Base-by-base conservation (phyloP, 257 asterid species). In the Nyctanthes arbortristis region DNA sequence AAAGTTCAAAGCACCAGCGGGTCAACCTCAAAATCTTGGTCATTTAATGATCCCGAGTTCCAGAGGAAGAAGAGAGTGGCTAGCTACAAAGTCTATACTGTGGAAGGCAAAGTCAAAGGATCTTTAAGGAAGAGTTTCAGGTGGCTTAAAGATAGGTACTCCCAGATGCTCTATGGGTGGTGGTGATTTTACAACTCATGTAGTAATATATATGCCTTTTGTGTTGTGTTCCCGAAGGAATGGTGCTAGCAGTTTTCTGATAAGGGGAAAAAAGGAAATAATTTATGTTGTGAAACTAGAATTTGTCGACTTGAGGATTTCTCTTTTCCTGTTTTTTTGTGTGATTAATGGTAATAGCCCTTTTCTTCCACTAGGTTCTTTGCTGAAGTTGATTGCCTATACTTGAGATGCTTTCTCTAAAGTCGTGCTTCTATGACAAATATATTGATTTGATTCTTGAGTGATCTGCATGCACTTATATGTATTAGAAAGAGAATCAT, bases 41-140 rank as follows among this genome's bases (percentile, higher is more conserved):
- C 66, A 18, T 65, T 83, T 11, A 66, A 45, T 30, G 88, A 83
- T 70, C 80, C 85, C 0, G 88, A 83, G 78, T 52, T 83, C 55
- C 88, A 80, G 80, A 77, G 85, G 78, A 83, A 72, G 74, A 83
- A 70, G 67, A 83, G 88, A 67, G 75, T 80, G 34, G 88, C 85
- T 18, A 75, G 81, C 81, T 83, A 83, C 30, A 83, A 80, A 62
- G 81, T 71, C 20, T 83, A 80, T 72, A 30, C 81, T 11, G 88
- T 78, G 59, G 83, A 83, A 70, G 85, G 80, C 2, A 83, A 79
- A 80, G 79, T 83, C 67, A 80, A 80, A 45, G 83, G 83, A 11
- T 80, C 85, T 72, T 78, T 83, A 12, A 77, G 79, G 45, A 83
- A 62, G 76, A 83, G 88, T 61, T 75, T 83, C 61, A 74, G 84